Evolutionary conservation across 805 yeast genomes (phyloP), one percentile per base, ranked within the genome.

Genomic region (Ogataea thermomethanolica): DNA sequence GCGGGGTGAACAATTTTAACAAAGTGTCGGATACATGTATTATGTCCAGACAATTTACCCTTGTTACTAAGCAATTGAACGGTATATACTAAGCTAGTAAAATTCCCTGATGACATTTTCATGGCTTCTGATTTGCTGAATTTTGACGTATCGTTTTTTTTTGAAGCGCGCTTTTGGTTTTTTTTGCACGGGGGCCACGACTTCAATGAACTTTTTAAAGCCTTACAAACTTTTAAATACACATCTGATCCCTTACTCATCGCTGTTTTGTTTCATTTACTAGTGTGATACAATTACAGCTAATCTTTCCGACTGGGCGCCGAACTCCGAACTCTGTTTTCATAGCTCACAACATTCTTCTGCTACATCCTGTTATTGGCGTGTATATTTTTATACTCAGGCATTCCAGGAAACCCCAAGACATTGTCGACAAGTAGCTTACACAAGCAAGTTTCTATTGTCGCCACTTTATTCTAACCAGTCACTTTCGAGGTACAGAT

Each of bases 91-190:
- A 17, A 17, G 5, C 5, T 17, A 17, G 20, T 17, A 7, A 29
- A 29, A 14, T n/a, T 20, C 10, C 24, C 6, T 20, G 33, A 30
- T 30, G 23, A 35, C 39, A 36, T 23, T 24, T 29, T 36, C 13
- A 3, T 29, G 22, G 21, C 20, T 27, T 29, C 25, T 36, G 28
- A 36, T 36, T 36, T 21, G 39, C 34, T 33, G 21, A 1, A 15
- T 24, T 33, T 25, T 33, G 36, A 33, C 36, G 17, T 9, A 14
- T 10, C 8, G 27, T 6, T 7, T 4, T 27, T 21, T 7, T 24
- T 8, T 23, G 6, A 7, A 30, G 5, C 11, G 29, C 36, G 26
- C 13, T 17, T 25, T 3, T 15, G 10, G 10, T 8, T 4, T 25
- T 23, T 15, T 15, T 25, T 3, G 8, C 5, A 9, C 9, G 9